A percentile compares a stretch with the other conserved stretches of the same genome.
phyloP scores from a whole-genome alignment of 2,329 filamentous ascomycete genomes.

The Penicillium paneum region DNA sequence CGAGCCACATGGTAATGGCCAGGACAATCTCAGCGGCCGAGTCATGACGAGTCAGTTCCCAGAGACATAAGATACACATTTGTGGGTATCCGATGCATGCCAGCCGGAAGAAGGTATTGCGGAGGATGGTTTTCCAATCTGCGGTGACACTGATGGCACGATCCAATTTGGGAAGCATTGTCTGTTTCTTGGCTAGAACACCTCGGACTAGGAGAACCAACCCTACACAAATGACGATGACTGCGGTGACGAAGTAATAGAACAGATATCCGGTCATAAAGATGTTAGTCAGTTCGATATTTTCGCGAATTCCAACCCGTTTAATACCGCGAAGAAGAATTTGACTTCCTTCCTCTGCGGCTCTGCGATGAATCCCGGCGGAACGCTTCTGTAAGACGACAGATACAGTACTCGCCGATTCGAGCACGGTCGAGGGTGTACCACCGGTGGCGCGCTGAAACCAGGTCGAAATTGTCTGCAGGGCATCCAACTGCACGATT shows the following conservation, averaged over 20 bases:
- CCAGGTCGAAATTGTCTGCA: conserved; percentile 88
- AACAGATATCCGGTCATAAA: conserved; percentile 90
- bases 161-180: conserved; percentile 68
- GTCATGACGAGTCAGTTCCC: conserved; percentile 84
- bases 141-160: conserved; percentile 69
- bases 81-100: conserved; percentile 88
- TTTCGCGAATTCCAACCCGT: conserved; percentile 78
- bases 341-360: conserved; percentile 34
- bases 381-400: conserved; percentile 70
- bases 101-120: conserved; percentile 88
- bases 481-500: conserved; percentile 77
- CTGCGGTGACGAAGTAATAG: conserved; percentile 80
- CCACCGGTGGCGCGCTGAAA: conserved; percentile 92
- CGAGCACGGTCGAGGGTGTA: conserved; percentile 72
- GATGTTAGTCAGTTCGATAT: conserved; percentile 84
- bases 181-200: conserved; percentile 72
- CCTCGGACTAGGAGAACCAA: conserved; percentile 70
- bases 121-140: conserved; percentile 86
- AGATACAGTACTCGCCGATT: conserved; percentile 68
- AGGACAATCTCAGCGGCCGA: conserved; percentile 82
- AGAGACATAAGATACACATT: conserved; percentile 84
- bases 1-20: conserved; percentile 82
- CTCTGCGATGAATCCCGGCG: conserved; percentile 30
- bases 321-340: conserved; percentile 74
- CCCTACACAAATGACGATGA: conserved; percentile 60